Evolutionary conservation across 495 filamentous ascomycete species (phyloP).

Genomic region (Penicillium cinerascens): DNA sequence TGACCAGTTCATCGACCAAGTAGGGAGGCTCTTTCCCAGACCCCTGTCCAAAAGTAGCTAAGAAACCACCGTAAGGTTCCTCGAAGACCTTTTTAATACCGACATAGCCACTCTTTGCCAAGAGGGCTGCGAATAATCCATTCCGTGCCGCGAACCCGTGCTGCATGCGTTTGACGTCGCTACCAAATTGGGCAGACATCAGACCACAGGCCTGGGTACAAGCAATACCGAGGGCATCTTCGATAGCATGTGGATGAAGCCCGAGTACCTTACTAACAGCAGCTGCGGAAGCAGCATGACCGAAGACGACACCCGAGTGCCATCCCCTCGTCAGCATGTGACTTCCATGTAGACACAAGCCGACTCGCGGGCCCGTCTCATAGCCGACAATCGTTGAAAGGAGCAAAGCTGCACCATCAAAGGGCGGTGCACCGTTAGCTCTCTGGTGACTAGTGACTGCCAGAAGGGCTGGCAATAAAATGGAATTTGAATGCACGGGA

Average conservation of each 20-base stretch:
- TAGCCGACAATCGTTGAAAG: slow-evolving; percentile 35
- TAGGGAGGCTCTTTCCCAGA: not conserved
- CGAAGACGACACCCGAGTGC: slow-evolving; percentile 46
- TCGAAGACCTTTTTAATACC: slow-evolving; percentile 47
- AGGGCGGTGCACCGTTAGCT: not conserved
- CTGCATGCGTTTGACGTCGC: slow-evolving; percentile 44
- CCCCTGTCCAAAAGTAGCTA: slow-evolving; percentile 31
- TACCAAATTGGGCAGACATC: slow-evolving; percentile 44
- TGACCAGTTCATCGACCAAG: slow-evolving; percentile 23
- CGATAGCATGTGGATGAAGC: slow-evolving; percentile 25
- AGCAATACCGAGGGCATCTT: slow-evolving; percentile 38
- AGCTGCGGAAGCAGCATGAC: slow-evolving; percentile 35
- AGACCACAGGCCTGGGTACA: slow-evolving; percentile 42
- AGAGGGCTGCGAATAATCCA: slow-evolving; percentile 37
- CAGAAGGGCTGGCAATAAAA: slow-evolving; percentile 37
- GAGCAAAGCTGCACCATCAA: slow-evolving; percentile 24
- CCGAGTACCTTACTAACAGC: slow-evolving; percentile 33
- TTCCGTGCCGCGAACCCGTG: slow-evolving; percentile 45
- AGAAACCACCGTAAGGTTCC: slow-evolving; percentile 41
- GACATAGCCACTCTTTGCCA: slow-evolving; percentile 34
- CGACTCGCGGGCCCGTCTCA: slow-evolving; percentile 38
- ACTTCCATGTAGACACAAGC: slow-evolving; percentile 32
- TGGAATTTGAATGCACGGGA: slow-evolving; percentile 31
- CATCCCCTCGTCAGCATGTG: slow-evolving; percentile 39
- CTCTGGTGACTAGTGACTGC: slow-evolving; percentile 8